Conservation (phyloP, 2,329 filamentous ascomycete genomes). For the Didymellaceae sp. region DNA sequence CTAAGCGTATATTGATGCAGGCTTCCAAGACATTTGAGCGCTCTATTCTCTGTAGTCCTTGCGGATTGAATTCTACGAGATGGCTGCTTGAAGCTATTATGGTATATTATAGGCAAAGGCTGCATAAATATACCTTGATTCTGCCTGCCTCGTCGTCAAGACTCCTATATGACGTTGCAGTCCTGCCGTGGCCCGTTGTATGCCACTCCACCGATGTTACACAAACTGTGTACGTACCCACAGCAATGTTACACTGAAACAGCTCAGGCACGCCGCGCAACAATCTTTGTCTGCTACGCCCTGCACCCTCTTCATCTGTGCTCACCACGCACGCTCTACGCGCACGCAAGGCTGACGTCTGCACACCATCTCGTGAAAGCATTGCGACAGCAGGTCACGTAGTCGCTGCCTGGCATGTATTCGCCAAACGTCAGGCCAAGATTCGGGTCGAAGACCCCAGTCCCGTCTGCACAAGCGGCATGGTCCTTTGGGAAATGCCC, state of each 20-base stretch:
- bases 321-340: slow-evolving; percentile 14
- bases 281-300: neutral
- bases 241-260: slow-evolving; percentile 11
- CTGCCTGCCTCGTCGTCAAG: too few relatives aligned
- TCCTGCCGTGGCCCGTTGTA: slow-evolving; percentile 52
- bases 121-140: too few relatives aligned
- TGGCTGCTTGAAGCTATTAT: too few relatives aligned
- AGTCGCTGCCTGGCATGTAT: slow-evolving; percentile 29
- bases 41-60: too few relatives aligned
- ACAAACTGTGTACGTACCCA: slow-evolving; percentile 6
- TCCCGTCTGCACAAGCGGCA: slow-evolving; percentile 25
- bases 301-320: slow-evolving; percentile 13
- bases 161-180: slow-evolving; percentile 55
- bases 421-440: slow-evolving; percentile 23
- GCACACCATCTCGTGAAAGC: slow-evolving; percentile 7
- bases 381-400: slow-evolving; percentile 30
- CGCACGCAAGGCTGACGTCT: slow-evolving; percentile 31
- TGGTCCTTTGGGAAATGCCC: slow-evolving; percentile 25
- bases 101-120: too few relatives aligned
- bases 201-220: slow-evolving; percentile 52
- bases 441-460: slow-evolving; percentile 20
- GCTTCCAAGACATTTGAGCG: too few relatives aligned
- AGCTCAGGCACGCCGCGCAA: slow-evolving; percentile 13
- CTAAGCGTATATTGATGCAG: too few relatives aligned
- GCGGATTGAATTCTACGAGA: too few relatives aligned